phyloP scores from a whole-genome alignment of 768 basidiomycete species.

The Gymnopilus junonius region DNA sequence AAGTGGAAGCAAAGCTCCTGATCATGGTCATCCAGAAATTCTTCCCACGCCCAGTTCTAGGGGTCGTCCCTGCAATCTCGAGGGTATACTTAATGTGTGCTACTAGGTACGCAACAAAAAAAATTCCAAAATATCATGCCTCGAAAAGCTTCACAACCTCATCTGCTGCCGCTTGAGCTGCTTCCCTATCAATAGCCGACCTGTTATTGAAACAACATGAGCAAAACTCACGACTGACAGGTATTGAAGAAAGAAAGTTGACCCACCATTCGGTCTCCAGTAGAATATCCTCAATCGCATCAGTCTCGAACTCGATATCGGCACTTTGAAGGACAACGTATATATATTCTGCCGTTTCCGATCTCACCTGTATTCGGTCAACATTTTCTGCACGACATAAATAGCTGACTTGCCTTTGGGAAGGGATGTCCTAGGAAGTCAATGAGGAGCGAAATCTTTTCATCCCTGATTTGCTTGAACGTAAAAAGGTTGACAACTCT shows the following conservation, averaged over 20 bases:
- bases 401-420: constrained; percentile 63
- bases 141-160: constrained; percentile 43
- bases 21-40: constrained; percentile 7
- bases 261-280: constrained; percentile 85
- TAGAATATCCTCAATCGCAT: constrained; percentile 68
- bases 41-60: constrained; percentile 14
- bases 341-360: constrained; percentile 81
- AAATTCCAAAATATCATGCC: neutral
- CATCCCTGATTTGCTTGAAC: constrained; percentile 48
- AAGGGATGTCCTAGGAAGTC: constrained; percentile 79
- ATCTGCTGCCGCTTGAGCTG: constrained; percentile 44
- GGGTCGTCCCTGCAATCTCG: too few relatives aligned
- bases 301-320: constrained; percentile 68
- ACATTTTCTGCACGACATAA: constrained; percentile 1
- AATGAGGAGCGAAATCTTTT: constrained; percentile 48
- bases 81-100: neutral
- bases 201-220: constrained; percentile 34
- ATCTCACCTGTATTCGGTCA: constrained; percentile 60
- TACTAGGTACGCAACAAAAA: neutral
- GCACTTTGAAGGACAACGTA: constrained; percentile 77
- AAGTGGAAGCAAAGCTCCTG: constrained; percentile 9
- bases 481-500: constrained; percentile 73
- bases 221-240: neutral
- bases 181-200: constrained; percentile 47
- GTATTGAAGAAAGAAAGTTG: neutral